Conservation (phyloP, 306 rosid species). For the Quercus suber region DNA sequence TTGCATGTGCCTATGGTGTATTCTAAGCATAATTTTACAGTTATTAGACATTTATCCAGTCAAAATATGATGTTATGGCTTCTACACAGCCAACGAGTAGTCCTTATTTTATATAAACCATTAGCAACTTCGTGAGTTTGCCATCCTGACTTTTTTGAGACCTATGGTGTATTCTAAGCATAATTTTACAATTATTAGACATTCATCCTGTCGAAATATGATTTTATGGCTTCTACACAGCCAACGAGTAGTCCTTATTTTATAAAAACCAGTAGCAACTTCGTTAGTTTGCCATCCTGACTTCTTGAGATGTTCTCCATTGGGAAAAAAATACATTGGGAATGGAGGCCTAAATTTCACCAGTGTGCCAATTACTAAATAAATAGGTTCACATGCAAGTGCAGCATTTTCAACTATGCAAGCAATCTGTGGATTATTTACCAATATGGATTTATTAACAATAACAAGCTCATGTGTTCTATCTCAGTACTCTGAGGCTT, state of each 20-base stretch:
- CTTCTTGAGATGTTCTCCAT: neutral
- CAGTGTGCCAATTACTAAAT: neutral
- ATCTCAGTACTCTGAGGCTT: neutral
- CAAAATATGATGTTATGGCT: neutral
- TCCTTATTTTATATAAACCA: neutral
- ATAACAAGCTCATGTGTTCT: neutral
- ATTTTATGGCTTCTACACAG: neutral
- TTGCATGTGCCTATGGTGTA: too few relatives aligned
- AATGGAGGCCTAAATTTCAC: neutral
- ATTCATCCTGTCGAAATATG: neutral
- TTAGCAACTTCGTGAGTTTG: neutral
- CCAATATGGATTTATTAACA: neutral
- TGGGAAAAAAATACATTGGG: neutral
- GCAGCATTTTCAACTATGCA: neutral
- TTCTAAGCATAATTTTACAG: too few relatives aligned
- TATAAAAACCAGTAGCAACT: neutral
- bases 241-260: neutral
- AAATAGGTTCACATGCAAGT: neutral
- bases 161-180: too few relatives aligned
- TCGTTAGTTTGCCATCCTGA: neutral
- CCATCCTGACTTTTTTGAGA: neutral
- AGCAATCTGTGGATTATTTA: neutral
- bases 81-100: neutral
- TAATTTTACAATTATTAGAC: too few relatives aligned
- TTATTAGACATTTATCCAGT: neutral